A percentile compares a stretch with the other conserved stretches of the same genome.
Evolutionary conservation across 805 yeast species (phyloP).

Genomic region (Peterozyma xylosa): DNA sequence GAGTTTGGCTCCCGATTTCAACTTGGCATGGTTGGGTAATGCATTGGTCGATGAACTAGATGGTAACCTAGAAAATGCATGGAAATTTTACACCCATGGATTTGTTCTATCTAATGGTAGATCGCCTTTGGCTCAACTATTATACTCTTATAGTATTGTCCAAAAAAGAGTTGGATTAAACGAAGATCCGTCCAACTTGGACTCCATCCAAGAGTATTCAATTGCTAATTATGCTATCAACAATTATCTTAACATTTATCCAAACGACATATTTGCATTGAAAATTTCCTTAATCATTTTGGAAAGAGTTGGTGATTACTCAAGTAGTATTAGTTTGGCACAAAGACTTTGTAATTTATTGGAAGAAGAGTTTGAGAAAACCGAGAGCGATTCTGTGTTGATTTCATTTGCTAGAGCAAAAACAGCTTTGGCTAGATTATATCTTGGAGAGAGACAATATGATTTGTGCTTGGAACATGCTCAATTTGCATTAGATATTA

Average conservation of each 20-base stretch:
- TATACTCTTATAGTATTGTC: conserved; percentile 59
- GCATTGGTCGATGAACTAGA: conserved; percentile 52
- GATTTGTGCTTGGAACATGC: conserved; percentile 56
- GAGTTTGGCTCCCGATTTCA: conserved; percentile 70
- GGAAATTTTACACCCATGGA: conserved; percentile 67
- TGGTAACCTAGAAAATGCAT: conserved; percentile 45
- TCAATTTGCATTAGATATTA: conserved; percentile 42
- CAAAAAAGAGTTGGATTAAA: conserved; percentile 33
- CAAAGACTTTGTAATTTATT: conserved; percentile 35
- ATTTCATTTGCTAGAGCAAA: conserved; percentile 50
- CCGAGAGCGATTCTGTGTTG: conserved; percentile 41
- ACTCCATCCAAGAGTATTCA: conserved; percentile 55
- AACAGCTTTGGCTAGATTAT: conserved; percentile 65
- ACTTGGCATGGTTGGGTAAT: conserved; percentile 80
- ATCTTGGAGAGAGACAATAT: conserved; percentile 52
- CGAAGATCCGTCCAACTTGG: conserved; percentile 46
- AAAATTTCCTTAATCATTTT: conserved; percentile 45
- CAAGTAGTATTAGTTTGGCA: conserved; percentile 42
- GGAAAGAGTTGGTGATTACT: conserved; percentile 67
- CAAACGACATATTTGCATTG: conserved; percentile 51
- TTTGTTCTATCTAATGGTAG: conserved; percentile 69
- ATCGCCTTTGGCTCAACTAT: conserved; percentile 58
- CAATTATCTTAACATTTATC: conserved; percentile 54
- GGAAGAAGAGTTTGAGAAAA: conserved; percentile 49
- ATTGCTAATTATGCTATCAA: conserved; percentile 62